phyloP scores from a whole-genome alignment of 176 grass and related monocot species.

The Phragmites australis region DNA sequence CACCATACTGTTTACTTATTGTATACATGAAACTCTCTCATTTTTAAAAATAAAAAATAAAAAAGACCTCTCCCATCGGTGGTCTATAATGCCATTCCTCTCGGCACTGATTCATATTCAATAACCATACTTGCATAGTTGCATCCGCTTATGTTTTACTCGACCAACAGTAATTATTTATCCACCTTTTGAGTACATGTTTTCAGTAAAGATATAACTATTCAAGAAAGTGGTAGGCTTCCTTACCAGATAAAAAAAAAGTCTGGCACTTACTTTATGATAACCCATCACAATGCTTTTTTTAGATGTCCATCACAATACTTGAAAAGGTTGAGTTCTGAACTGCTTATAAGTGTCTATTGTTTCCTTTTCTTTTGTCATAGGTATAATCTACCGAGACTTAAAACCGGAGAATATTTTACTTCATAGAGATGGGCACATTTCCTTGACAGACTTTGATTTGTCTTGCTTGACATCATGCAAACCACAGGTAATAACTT shows the following conservation, averaged over 20 bases:
- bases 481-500: slow-evolving; percentile 60
- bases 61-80: not conserved
- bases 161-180: not conserved
- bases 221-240: not conserved
- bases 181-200: not conserved
- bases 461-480: slow-evolving; percentile 87
- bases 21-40: not conserved
- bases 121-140: not conserved
- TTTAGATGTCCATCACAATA: too few relatives aligned
- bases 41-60: too few relatives aligned
- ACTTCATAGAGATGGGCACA: slow-evolving; percentile 75
- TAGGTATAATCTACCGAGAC: slow-evolving; percentile 94
- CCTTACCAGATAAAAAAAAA: not conserved
- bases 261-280: not conserved
- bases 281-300: too few relatives aligned
- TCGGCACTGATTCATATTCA: not conserved
- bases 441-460: slow-evolving; percentile 88
- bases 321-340: not conserved
- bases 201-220: not conserved
- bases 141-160: not conserved
- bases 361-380: not conserved
- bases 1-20: slow-evolving; percentile 5
- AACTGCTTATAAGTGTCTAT: not conserved
- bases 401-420: slow-evolving; percentile 97
- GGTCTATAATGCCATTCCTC: not conserved